These are phyloP conservation scores for Craterostigma plantagineum DNA, from an alignment of 257 asterid genomes.

Conservation along the genomic window DNA sequence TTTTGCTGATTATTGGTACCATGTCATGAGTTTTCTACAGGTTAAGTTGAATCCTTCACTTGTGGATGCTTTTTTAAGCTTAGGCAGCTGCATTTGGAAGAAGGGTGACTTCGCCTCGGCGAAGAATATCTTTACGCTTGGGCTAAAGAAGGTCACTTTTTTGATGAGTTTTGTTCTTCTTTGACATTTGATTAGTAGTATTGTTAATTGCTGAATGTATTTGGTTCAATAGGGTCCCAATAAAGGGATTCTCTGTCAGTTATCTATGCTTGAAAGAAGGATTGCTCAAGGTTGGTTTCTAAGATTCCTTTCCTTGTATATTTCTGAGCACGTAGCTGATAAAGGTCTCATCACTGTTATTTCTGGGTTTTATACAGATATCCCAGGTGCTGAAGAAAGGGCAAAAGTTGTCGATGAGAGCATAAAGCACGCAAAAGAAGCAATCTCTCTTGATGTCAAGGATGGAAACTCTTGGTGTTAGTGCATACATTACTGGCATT, in stretches of 20 bases:
- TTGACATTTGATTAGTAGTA: slow-evolving; percentile 6
- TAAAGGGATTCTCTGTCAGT: slow-evolving; percentile 72
- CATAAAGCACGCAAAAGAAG: slow-evolving; percentile 79
- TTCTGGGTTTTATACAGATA: slow-evolving; percentile 9
- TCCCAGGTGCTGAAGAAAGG: slow-evolving; percentile 64
- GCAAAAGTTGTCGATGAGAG: slow-evolving; percentile 68
- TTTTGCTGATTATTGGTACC: too few relatives aligned
- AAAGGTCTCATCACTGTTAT: too few relatives aligned
- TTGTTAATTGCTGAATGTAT: slow-evolving; percentile 5
- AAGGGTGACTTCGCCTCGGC: slow-evolving; percentile 73
- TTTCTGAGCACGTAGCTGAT: not conserved
- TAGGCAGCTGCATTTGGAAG: slow-evolving; percentile 96
- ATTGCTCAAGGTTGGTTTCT: slow-evolving; percentile 65
- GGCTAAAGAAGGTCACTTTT: slow-evolving; percentile 59
- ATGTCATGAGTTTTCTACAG: too few relatives aligned
- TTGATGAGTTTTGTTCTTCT: slow-evolving; percentile 1
- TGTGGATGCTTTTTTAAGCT: slow-evolving; percentile 80
- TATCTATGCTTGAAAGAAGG: slow-evolving; percentile 90
- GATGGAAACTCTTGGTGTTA: slow-evolving; percentile 95
- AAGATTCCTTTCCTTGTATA: slow-evolving; percentile 2
- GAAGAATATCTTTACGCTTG: slow-evolving; percentile 69
- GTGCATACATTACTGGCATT: slow-evolving; percentile 7
- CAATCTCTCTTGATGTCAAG: slow-evolving; percentile 69
- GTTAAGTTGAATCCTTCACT: slow-evolving; percentile 88
- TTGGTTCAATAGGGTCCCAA: slow-evolving; percentile 41